Conservation (phyloP, 176 grass and related monocot genomes). For the Rhynchospora breviuscula region DNA sequence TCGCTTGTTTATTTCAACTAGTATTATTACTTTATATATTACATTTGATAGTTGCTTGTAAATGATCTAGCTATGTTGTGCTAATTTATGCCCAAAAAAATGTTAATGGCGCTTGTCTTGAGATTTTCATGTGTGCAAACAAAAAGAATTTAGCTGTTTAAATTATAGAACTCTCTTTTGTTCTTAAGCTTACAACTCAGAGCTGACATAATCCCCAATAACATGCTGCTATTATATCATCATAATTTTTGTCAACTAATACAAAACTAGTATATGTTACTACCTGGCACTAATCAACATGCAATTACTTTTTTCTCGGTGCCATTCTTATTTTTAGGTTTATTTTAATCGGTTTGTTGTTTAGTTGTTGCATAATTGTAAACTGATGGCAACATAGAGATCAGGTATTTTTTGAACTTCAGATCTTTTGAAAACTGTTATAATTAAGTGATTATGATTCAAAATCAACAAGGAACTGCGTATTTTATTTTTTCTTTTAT, state of each 20-base stretch:
- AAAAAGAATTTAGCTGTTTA: not conserved
- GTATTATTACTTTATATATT: too few relatives aligned
- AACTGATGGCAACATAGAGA: not conserved
- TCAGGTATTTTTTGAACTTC: not conserved
- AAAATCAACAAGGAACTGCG: too few relatives aligned
- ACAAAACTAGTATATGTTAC: not conserved
- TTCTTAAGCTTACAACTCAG: not conserved
- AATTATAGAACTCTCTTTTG: not conserved
- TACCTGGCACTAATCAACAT: not conserved
- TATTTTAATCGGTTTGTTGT: not conserved
- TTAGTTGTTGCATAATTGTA: not conserved
- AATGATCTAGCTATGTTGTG: not conserved
- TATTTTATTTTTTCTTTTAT: too few relatives aligned
- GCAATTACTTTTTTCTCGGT: not conserved
- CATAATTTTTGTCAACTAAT: slow-evolving; percentile 9
- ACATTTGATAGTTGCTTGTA: too few relatives aligned
- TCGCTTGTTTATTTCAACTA: too few relatives aligned
- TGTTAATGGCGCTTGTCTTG: not conserved
- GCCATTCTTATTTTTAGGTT: not conserved
- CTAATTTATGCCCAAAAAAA: not conserved
- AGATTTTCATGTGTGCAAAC: not conserved
- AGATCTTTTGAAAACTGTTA: too few relatives aligned
- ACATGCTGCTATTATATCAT: not conserved
- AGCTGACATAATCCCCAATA: not conserved
- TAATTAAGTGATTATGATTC: too few relatives aligned